Base-by-base conservation (phyloP, 1,139 yeast genomes). In the Pichia cactophila region DNA sequence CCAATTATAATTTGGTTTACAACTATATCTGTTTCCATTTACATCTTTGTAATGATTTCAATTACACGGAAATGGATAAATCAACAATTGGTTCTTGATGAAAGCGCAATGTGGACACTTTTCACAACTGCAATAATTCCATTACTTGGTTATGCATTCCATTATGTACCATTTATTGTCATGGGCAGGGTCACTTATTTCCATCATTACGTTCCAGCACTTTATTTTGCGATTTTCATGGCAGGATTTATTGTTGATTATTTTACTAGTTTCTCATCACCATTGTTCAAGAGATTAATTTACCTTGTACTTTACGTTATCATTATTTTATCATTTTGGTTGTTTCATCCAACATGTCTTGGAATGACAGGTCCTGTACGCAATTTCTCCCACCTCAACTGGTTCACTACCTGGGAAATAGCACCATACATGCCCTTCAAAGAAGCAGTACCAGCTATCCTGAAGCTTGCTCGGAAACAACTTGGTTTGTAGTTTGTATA, bases 101-200 rank as follows among this genome's bases (percentile, higher is more conserved):
- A 52, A 26, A 56, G 57, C 20, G 57, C 67, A 14, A 54, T 65
- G 29, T 66, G 71, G 65, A 49, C 57, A 3, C 55, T 68, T 29
- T 54, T 75, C 33, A 74, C 80, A 69, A 78, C 80, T 42, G 88
- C 84, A 42, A 64, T 79, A 29, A 73, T 80, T 42, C 78, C 94
- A 29, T 74, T 84, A 67, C 59, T 81, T 28, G 87, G 88, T 4
- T 85, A 89, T 87, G 67, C 78, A 7, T 71, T 83, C 53, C 90
- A 85, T 64, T 84, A 73, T 63, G 59, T 81, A 57, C 95, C 95
- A 26, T 85, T 85, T 59, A 80, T 80, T 5, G 61, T 83, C 41
- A 85, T 85, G 95, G 86, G 87, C 4, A 77, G 95, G 71, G 92
- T 85, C 47, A 85, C 92, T 0, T 85, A 85, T 62, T 83, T 83